phyloP scores from a whole-genome alignment of 2,329 filamentous ascomycete species.

The Penicillium sp. region DNA sequence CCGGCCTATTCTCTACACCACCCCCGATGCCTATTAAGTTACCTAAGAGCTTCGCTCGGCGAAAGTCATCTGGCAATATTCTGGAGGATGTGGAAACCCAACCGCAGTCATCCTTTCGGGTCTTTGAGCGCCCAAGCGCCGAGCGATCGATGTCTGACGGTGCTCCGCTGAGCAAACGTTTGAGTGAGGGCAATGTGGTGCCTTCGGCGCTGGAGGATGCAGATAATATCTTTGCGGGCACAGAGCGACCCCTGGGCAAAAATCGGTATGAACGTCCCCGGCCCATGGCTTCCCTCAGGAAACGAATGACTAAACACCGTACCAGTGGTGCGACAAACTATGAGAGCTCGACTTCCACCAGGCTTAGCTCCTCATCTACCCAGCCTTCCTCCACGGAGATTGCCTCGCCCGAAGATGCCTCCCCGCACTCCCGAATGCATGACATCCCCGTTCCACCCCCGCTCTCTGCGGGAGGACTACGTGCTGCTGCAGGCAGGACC shows the following conservation, averaged over 20 bases:
- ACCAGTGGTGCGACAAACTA: slow-evolving; percentile 49
- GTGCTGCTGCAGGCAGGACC: slow-evolving; percentile 51
- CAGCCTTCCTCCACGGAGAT: slow-evolving; percentile 56
- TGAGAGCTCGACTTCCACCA: slow-evolving; percentile 50
- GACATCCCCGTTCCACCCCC: slow-evolving; percentile 43
- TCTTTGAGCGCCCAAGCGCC: slow-evolving; percentile 51
- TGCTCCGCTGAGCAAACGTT: slow-evolving; percentile 34
- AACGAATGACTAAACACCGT: slow-evolving; percentile 36
- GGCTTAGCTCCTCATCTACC: slow-evolving; percentile 56
- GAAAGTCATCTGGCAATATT: slow-evolving; percentile 56
- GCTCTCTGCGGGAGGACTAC: slow-evolving; percentile 43
- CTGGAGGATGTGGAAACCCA: slow-evolving; percentile 49
- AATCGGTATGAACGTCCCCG: slow-evolving; percentile 36
- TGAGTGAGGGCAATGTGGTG: slow-evolving; percentile 36
- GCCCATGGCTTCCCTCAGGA: slow-evolving; percentile 18
- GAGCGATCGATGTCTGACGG: slow-evolving; percentile 46
- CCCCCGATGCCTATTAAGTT: slow-evolving; percentile 57
- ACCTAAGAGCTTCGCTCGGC: slow-evolving; percentile 54
- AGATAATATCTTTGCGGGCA: slow-evolving; percentile 42
- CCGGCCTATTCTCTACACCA: neutral
- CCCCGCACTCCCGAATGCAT: slow-evolving; percentile 40
- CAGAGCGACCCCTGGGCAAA: slow-evolving; percentile 34
- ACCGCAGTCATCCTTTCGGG: slow-evolving; percentile 51
- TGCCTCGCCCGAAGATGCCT: slow-evolving; percentile 40
- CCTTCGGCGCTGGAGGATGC: slow-evolving; percentile 37